phyloP scores from a whole-genome alignment of 1,139 yeast species.

The Hyphopichia pseudoburtonii region DNA sequence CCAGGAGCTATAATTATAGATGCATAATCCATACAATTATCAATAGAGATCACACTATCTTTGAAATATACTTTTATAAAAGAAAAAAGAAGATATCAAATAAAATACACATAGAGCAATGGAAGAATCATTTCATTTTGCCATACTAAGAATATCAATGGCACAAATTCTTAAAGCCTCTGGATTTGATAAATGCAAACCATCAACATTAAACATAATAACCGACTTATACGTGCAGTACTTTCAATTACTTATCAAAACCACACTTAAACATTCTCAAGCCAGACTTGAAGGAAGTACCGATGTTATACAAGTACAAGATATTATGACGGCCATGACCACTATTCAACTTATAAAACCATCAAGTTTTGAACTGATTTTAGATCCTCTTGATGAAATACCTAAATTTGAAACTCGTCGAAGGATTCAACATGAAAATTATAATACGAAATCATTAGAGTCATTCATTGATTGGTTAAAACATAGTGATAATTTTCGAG shows the following conservation, averaged over 20 bases:
- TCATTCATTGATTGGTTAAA: constrained; percentile 39
- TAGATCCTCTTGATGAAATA: constrained; percentile 17
- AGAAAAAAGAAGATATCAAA: too few species aligned
- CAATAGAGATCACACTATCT: too few species aligned
- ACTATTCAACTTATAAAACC: constrained; percentile 56
- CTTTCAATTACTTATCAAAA: constrained; percentile 45
- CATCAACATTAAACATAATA: constrained; percentile 58
- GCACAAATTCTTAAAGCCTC: constrained; percentile 66
- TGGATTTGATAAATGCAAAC: constrained; percentile 72
- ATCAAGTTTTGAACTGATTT: constrained; percentile 12
- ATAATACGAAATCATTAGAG: constrained; percentile 40
- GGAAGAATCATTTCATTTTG: constrained; percentile 51
- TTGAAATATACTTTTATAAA: too few species aligned
- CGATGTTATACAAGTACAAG: constrained; percentile 46
- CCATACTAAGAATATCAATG: constrained; percentile 61
- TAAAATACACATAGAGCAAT: constrained; percentile 14
- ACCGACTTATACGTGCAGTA: constrained; percentile 65
- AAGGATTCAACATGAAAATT: constrained; percentile 14
- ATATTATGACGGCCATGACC: constrained; percentile 60
- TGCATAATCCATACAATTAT: too few species aligned
- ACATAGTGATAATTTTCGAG: constrained; percentile 27
- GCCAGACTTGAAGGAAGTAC: constrained; percentile 11
- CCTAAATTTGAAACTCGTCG: constrained; percentile 9
- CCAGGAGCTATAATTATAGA: neutral
- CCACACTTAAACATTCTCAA: constrained; percentile 32